These are phyloP conservation scores for Boletus pseudo-olivaceus DNA, from an alignment of 768 basidiomycete genomes.

Conservation along the genomic window DNA sequence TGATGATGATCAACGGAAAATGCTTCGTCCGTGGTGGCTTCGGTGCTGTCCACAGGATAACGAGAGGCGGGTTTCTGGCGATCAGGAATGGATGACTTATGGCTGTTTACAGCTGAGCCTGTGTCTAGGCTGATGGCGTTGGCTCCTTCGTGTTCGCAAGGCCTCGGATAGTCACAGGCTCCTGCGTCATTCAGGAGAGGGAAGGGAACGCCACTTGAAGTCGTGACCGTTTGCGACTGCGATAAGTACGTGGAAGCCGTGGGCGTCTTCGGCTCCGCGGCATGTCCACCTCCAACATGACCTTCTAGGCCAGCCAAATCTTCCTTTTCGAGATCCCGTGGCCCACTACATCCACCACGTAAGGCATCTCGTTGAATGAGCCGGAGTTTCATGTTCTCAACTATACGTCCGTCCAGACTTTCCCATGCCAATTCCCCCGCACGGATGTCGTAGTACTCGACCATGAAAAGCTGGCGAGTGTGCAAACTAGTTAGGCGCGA, in stretches of 20 bases:
- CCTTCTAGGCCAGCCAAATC: conserved; percentile 24
- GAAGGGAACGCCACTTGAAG: conserved; percentile 23
- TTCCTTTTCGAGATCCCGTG: conserved; percentile 30
- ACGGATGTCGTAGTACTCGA: conserved; percentile 69
- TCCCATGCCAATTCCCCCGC: conserved; percentile 50
- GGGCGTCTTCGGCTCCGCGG: conserved; percentile 38
- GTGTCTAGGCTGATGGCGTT: conserved; percentile 9
- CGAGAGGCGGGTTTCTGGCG: conserved; percentile 17
- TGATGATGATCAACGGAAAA: conserved; percentile 13
- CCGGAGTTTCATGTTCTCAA: conserved; percentile 52
- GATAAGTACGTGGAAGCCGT: conserved; percentile 34
- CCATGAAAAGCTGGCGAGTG: conserved; percentile 41
- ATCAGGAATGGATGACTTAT: conserved; percentile 15
- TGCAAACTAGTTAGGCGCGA: conserved; percentile 15
- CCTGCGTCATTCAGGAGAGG: conserved; percentile 24
- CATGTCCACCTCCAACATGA: conserved; percentile 29
- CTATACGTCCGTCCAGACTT: conserved; percentile 44
- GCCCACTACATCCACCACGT: conserved; percentile 16
- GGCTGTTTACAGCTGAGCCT: conserved; percentile 5
- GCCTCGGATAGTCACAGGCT: conserved; percentile 15
- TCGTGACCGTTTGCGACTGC: conserved; percentile 26
- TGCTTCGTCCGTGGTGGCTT: conserved; percentile 11
- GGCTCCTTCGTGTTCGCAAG: conserved; percentile 22
- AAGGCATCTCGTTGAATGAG: conserved; percentile 37
- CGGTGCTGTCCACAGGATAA: conserved; percentile 15